A percentile compares a stretch with the other conserved stretches of the same genome.
Conservation (phyloP, 495 filamentous ascomycete genomes). For the Echria macrotheca region DNA sequence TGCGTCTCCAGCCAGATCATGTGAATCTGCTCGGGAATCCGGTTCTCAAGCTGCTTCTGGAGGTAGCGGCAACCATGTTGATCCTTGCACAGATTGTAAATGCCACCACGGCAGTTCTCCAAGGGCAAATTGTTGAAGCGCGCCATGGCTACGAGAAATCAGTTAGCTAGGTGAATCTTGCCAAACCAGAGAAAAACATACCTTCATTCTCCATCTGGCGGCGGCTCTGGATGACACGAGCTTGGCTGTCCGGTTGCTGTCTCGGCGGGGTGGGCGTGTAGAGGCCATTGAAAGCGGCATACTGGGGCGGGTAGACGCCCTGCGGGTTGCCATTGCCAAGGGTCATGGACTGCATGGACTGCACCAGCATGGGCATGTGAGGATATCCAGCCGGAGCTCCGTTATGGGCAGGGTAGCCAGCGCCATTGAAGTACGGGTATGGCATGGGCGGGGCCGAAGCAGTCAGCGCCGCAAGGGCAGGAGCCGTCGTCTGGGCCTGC, state of each 20-base stretch:
- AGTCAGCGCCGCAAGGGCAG: constrained; percentile 30
- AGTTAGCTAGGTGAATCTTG: constrained; percentile 13
- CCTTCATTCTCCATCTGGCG: constrained; percentile 60
- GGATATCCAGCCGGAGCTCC: constrained; percentile 27
- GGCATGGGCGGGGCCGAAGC: constrained; percentile 30
- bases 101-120: constrained; percentile 71
- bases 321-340: constrained; percentile 34
- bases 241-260: constrained; percentile 56
- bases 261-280: constrained; percentile 36
- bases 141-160: constrained; percentile 41
- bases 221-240: constrained; percentile 64
- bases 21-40: constrained; percentile 72
- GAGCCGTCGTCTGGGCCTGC: constrained; percentile 26
- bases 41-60: constrained; percentile 95
- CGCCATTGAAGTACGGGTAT: constrained; percentile 38
- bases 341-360: constrained; percentile 51
- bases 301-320: constrained; percentile 44
- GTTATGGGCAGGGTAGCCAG: constrained; percentile 18
- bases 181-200: constrained; percentile 18
- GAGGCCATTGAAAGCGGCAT: constrained; percentile 35
- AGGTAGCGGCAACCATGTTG: constrained; percentile 94
- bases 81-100: constrained; percentile 88
- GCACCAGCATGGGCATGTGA: constrained; percentile 48
- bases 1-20: constrained; percentile 92
- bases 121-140: constrained; percentile 74